Conservation (phyloP, 805 yeast genomes). For the Metschnikowia lochheadii region DNA sequence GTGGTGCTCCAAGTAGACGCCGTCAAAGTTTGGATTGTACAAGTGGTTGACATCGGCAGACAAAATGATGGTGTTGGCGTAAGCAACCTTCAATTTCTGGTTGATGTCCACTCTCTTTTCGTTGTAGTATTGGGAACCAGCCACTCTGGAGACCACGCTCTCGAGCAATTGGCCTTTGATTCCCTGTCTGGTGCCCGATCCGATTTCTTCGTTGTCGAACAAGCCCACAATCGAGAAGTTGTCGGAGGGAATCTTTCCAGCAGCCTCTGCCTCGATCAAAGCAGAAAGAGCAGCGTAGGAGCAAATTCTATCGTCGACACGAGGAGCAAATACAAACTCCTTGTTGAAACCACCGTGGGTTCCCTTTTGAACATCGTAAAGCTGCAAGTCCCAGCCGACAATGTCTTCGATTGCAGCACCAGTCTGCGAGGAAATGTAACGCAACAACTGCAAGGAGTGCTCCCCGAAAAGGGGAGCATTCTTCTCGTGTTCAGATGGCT, state of each 20-base stretch:
- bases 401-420: slow-evolving; percentile 57
- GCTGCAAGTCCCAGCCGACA: slow-evolving; percentile 68
- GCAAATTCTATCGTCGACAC: slow-evolving; percentile 82
- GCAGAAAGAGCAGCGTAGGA: slow-evolving; percentile 68
- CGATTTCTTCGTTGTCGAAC: slow-evolving; percentile 81
- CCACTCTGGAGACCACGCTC: slow-evolving; percentile 54
- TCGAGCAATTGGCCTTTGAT: slow-evolving; percentile 75
- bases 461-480: slow-evolving; percentile 62
- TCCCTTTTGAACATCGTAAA: slow-evolving; percentile 80
- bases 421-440: slow-evolving; percentile 64
- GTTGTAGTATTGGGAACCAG: slow-evolving; percentile 27
- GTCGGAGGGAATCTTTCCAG: slow-evolving; percentile 23
- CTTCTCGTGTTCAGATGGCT: slow-evolving; percentile 54
- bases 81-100: slow-evolving; percentile 38
- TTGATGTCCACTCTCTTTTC: slow-evolving; percentile 18
- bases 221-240: slow-evolving; percentile 58
- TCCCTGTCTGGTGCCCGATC: slow-evolving; percentile 77
- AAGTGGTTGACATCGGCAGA: slow-evolving; percentile 86
- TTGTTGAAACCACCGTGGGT: slow-evolving; percentile 69
- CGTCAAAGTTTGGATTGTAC: slow-evolving; percentile 69
- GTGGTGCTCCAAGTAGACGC: slow-evolving; percentile 72
- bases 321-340: slow-evolving; percentile 77
- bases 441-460: slow-evolving; percentile 63
- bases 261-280: slow-evolving; percentile 40
- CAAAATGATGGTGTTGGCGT: slow-evolving; percentile 72